Evolutionary conservation across 2,329 filamentous ascomycete species (phyloP).

Genomic region (Graphiopsis chlorocephala): DNA sequence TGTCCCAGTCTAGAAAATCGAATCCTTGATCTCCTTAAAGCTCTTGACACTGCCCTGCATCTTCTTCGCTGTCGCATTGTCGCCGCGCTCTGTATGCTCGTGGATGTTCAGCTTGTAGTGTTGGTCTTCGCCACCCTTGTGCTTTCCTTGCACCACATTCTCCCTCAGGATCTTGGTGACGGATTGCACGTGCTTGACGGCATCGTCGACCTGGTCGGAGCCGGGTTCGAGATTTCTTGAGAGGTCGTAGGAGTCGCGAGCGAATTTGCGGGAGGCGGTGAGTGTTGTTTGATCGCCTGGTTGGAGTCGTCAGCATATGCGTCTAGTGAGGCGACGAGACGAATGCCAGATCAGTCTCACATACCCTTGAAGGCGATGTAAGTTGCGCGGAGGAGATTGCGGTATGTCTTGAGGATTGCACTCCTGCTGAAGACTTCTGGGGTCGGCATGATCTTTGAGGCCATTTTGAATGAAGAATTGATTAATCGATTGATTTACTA

Average conservation of each 20-base stretch:
- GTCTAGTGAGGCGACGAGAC: not conserved
- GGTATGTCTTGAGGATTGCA: constrained; percentile 75
- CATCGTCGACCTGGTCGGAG: constrained; percentile 59
- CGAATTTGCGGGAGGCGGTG: constrained; percentile 67
- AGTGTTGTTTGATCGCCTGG: constrained; percentile 70
- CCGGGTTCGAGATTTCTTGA: constrained; percentile 59
- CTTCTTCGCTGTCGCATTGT: constrained; percentile 86
- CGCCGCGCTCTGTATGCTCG: constrained; percentile 82
- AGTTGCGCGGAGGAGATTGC: constrained; percentile 75
- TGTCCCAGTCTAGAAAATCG: not conserved
- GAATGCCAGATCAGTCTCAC: not conserved
- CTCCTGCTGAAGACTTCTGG: constrained; percentile 29
- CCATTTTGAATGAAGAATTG: constrained; percentile 11
- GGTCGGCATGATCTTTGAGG: constrained; percentile 19
- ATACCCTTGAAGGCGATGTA: constrained; percentile 80
- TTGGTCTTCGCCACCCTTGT: constrained; percentile 19
- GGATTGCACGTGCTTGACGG: constrained; percentile 76
- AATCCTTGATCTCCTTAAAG: constrained; percentile 40
- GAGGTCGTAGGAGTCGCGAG: constrained; percentile 69
- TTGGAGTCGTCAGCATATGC: not conserved
- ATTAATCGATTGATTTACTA: not conserved
- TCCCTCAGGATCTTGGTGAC: constrained; percentile 74
- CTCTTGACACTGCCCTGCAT: constrained; percentile 43
- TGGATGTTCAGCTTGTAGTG: constrained; percentile 75
- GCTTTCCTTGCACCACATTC: constrained; percentile 80